phyloP scores from a whole-genome alignment of 768 basidiomycete genomes.

The Holtermanniella nyarrowii region DNA sequence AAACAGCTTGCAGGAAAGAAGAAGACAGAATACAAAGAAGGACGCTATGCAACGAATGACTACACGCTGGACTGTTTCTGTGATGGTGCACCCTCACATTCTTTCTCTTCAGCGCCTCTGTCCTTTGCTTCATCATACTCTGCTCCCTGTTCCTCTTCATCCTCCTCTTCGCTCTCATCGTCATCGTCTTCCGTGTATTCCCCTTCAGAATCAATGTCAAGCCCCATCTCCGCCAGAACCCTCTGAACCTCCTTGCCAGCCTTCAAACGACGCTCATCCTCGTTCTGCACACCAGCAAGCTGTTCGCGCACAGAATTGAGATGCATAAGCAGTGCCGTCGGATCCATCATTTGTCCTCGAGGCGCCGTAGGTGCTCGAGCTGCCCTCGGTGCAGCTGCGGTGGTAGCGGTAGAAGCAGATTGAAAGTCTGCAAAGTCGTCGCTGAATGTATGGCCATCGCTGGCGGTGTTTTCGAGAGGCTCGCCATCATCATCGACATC shows the following conservation, averaged over 20 bases:
- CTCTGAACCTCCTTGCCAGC: constrained; percentile 27
- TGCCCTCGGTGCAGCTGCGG: neutral
- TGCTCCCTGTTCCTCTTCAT: too few relatives aligned
- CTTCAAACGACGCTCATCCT: constrained; percentile 23
- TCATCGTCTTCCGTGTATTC: too few relatives aligned
- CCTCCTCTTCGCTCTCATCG: too few relatives aligned
- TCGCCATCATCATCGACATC: constrained; percentile 16
- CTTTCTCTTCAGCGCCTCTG: too few relatives aligned
- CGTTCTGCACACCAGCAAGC: constrained; percentile 16
- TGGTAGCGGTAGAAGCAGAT: constrained; percentile 10
- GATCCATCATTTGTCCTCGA: constrained; percentile 17
- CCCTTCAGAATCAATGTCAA: constrained; percentile 4
- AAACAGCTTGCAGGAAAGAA: too few relatives aligned
- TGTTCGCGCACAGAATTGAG: constrained; percentile 27
- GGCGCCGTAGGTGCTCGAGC: neutral
- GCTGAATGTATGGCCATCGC: constrained; percentile 9
- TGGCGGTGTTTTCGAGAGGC: neutral
- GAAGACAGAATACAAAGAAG: too few relatives aligned
- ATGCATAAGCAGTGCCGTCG: constrained; percentile 30
- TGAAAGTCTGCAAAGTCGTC: constrained; percentile 23
- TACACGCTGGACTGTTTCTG: too few relatives aligned
- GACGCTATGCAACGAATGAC: too few relatives aligned
- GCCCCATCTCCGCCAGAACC: constrained; percentile 19
- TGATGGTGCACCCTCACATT: too few relatives aligned
- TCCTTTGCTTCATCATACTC: too few relatives aligned